Evolutionary conservation across 768 basidiomycete genomes (phyloP), one percentile per base, ranked within the genome.

Genomic region (Chalciporus chontae): DNA sequence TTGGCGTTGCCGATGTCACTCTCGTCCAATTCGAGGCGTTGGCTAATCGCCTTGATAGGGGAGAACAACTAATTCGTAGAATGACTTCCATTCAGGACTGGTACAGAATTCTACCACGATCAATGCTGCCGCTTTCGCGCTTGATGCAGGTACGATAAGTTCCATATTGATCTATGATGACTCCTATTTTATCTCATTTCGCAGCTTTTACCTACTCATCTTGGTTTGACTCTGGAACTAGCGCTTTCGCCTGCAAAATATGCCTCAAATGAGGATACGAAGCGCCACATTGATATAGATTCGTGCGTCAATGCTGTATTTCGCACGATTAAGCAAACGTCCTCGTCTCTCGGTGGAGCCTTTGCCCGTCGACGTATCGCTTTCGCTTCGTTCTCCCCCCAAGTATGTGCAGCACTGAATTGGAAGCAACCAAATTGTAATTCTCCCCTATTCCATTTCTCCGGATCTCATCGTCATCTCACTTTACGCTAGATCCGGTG

Each of bases 381-480:
- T n/a, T 93, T 99, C 64, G 85, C 86, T 34, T 95, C 93, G 6
- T 98, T 90, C 67, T 87, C 87, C 42, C 90, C 94, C 8, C 85
- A 90, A 63, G 81, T 93, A 0, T 95, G 93, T 68, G 83, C 90
- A 8, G 85, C 90, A 14, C 69, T 97, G 48, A 98, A 99, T 62
- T 98, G 95, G 96, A 99, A 99, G 69, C 95, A 99, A 69, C 95
- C 95, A 11, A 98, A 98, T 68, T 98, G 95, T 92, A 71, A 83
- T 69, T 32, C 21, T 37, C 43, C 32, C 51, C 47, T 56, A 37
- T 51, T 55, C 40, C 36, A 56, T 50, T 55, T 3, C 40, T 62
- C 53, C 60, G 58, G 56, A 57, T 60, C n/a, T n/a, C 52, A 53
- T 43, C 40, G n/a, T 38, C 47, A 38, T 48, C 55, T 65, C 46